Base-by-base conservation (phyloP, 2,329 filamentous ascomycete species). In the Aspergillus sp. region DNA sequence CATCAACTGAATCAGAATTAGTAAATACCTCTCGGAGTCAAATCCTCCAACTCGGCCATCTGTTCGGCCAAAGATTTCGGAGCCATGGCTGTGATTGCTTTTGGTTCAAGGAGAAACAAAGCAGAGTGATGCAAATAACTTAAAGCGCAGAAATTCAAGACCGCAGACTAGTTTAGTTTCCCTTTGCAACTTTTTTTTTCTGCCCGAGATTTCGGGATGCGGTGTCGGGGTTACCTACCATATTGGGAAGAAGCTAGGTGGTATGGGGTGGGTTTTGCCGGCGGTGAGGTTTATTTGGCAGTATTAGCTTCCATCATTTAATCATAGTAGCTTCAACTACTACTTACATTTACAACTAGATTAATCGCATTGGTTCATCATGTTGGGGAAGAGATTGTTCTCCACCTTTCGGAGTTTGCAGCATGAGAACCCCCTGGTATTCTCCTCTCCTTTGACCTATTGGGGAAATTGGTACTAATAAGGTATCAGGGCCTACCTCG, bases 351-450 rank as follows among this genome's bases (percentile, higher is more conserved):
- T 19, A 19, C 19, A 19, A 19, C 2, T 19, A 19, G n/a, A 32
- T 19, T 21, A 9, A 30, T 30, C 28, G 25, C 19, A 32, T 13
- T 25, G 15, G 5, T 30, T 12, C 53, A 55, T 6, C n/a, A 67
- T 67, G 63, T 39, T 56, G 6, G 25, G 74, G 59, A 73, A 73
- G 68, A 78, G 80, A 58, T 68, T 82, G 38, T 87, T 91, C 67
- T 89, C 88, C 10, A 84, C 81, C 3, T 68, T 82, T 30, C 74
- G 81, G 32, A 66, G 70, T 13, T 74, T 89, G 32, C 81, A 81
- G 57, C 93, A 97, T 88, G 93, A 97, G 67, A 97, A 97, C 67
- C 93, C 93, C 4, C 78, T 97, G 73, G 93, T 96, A 80, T 69
- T 63, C 39, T n/a, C 28, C 12, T 43, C 21, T 21, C 45, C 8